Conservation (phyloP, 495 filamentous ascomycete species). For the Hypoxylon rickii region DNA sequence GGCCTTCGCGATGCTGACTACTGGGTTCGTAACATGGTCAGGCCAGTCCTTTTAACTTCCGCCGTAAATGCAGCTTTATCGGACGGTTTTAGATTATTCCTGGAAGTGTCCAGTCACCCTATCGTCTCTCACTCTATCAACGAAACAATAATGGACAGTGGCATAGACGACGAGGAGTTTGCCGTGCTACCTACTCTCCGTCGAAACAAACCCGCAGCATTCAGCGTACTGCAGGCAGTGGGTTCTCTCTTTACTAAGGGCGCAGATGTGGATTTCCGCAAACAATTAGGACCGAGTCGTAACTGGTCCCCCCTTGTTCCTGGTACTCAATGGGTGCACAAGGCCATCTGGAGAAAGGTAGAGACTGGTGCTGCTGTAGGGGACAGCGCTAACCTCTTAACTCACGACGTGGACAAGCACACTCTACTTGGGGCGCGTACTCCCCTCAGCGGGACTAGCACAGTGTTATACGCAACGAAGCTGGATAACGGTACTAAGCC, state of each 20-base stretch:
- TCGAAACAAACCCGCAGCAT: conserved; percentile 34
- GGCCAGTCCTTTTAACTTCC: conserved; percentile 37
- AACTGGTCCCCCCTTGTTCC: conserved; percentile 41
- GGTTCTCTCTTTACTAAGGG: conserved; percentile 40
- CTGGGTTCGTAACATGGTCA: conserved; percentile 32
- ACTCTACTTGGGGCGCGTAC: conserved; percentile 40
- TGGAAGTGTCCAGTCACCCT: conserved; percentile 35
- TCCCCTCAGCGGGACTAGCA: conserved; percentile 34
- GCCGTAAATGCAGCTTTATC: conserved; percentile 44
- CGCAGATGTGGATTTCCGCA: conserved; percentile 38
- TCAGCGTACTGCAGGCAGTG: conserved; percentile 32
- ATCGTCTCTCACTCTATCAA: conserved; percentile 42
- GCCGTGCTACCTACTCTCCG: conserved; percentile 39
- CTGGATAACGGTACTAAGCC: conserved; percentile 44
- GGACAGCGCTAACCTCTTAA: background rate
- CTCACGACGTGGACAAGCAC: conserved; percentile 42
- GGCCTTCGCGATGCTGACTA: conserved; percentile 39
- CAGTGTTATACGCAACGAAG: conserved; percentile 28
- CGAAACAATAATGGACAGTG: conserved; percentile 36
- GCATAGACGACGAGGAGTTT: conserved; percentile 39
- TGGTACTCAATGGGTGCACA: conserved; percentile 39
- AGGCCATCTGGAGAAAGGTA: conserved; percentile 38
- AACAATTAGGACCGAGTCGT: conserved; percentile 20
- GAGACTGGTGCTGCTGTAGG: conserved; percentile 13
- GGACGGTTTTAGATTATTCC: conserved; percentile 43